Conservation (phyloP, 306 rosid species). For the Echinosophora koreensis region DNA sequence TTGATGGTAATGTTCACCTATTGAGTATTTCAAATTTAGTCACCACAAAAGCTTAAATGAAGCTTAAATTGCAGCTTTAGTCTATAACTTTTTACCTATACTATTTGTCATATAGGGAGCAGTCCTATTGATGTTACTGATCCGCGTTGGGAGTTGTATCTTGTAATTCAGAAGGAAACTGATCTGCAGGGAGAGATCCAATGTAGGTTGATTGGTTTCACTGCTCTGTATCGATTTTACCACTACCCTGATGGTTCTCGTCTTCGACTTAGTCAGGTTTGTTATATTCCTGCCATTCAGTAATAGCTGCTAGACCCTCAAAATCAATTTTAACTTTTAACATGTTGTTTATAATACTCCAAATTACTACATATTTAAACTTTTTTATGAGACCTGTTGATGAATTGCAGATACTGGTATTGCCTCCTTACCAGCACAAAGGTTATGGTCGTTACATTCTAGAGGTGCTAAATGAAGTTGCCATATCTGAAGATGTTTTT, state of each 20-base stretch:
- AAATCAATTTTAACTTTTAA: slow-evolving; percentile 23
- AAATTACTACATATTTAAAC: not conserved
- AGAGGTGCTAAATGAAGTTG: slow-evolving; percentile 73
- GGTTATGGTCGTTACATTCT: slow-evolving; percentile 88
- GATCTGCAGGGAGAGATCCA: slow-evolving; percentile 61
- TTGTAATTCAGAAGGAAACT: slow-evolving; percentile 66
- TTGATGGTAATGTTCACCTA: slow-evolving; percentile 70
- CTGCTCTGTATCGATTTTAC: slow-evolving; percentile 88
- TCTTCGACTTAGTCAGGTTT: slow-evolving; percentile 89
- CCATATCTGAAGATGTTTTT: slow-evolving; percentile 73
- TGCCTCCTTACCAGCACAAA: slow-evolving; percentile 88
- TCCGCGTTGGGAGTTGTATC: slow-evolving; percentile 88
- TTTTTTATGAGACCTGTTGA: slow-evolving; percentile 39
- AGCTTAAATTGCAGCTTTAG: slow-evolving; percentile 29
- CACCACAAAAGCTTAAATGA: not conserved
- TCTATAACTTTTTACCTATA: slow-evolving; percentile 9
- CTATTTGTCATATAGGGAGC: slow-evolving; percentile 64
- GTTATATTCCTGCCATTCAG: slow-evolving; percentile 26
- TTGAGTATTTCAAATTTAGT: slow-evolving; percentile 10
- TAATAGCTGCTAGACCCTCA: slow-evolving; percentile 23
- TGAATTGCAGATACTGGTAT: slow-evolving; percentile 75
- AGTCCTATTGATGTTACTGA: slow-evolving; percentile 90
- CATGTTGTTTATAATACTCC: slow-evolving; percentile 17
- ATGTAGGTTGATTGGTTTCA: slow-evolving; percentile 74
- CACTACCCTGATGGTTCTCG: slow-evolving; percentile 85